Evolutionary conservation across 2,329 filamentous ascomycete species (phyloP), one percentile per base, ranked within the genome.

Genomic region (Nectriaceae sp.): DNA sequence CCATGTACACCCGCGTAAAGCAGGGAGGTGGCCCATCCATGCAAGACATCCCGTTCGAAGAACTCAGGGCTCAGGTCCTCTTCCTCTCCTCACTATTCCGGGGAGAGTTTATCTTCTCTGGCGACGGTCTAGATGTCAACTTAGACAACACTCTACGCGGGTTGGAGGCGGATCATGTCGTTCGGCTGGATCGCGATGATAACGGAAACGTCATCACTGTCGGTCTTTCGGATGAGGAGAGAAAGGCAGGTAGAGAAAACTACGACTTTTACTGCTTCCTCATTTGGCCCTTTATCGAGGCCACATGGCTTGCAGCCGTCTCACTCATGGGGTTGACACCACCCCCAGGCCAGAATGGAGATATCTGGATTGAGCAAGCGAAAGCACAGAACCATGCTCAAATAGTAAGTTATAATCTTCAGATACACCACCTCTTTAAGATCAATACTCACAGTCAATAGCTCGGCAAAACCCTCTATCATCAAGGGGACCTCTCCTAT

Each of bases 251-350:
- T 2, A 78, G 93, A 31, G 94, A 99, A 69, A 97, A 97, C 62
- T 99, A 89, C 63, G 94, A 99, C 65, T 99, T 99, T 70, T 97
- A 97, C 72, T 97, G 93, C 72, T 99, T 97, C 77, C 74, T 99
- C 18, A 90, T 99, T 54, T 99, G 94, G 94, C 94, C 94, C 0
- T 99, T 99, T 60, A 92, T 97, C 57, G 94, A 99, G 70, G 88
- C 92, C 0, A 87, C 83, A 44, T 99, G 94, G 94, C 80, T 99
- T 2, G 92, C 90, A 11, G 88, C 91, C 0, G 87, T 97, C 1
- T 90, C 89, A 0, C 76, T 97, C 1, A 87, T 96, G 75, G 92
- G 93, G 38, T 78, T 97, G 13, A 87, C 89, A 0, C 91, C 92
- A 2, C 90, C 90, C 3, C 63, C 70, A 1, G 72, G 65, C 1